Evolutionary conservation across 805 yeast species (phyloP).

Genomic region (Jamesozyma gamospora): DNA sequence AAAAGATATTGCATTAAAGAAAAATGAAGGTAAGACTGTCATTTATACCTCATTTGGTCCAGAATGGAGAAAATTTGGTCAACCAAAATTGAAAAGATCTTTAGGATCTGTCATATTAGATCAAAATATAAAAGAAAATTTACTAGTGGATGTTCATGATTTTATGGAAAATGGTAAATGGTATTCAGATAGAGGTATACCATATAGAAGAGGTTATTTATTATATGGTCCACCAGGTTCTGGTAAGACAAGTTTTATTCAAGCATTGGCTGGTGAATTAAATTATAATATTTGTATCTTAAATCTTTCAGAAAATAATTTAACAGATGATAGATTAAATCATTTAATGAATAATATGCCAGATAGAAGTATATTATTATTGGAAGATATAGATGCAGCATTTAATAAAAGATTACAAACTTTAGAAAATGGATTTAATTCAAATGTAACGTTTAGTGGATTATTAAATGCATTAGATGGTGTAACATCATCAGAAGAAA

Average conservation of each 20-base stretch:
- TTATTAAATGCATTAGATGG: conserved; percentile 91
- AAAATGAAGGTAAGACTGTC: conserved; percentile 89
- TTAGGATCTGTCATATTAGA: conserved; percentile 83
- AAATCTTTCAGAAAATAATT: conserved; percentile 79
- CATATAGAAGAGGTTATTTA: conserved; percentile 89
- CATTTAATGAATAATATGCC: conserved; percentile 96
- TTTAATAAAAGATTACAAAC: conserved; percentile 72
- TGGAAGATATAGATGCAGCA: conserved; percentile 96
- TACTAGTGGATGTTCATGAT: conserved; percentile 66
- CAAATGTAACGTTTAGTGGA: conserved; percentile 95
- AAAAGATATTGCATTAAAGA: conserved; percentile 65
- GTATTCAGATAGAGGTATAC: conserved; percentile 96
- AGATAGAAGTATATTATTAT: conserved; percentile 67
- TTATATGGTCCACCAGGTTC: conserved; percentile 96
- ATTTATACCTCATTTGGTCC: conserved; percentile 94
- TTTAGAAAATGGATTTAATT: conserved; percentile 63
- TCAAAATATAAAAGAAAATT: conserved; percentile 53
- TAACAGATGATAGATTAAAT: conserved; percentile 89
- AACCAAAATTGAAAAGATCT: conserved; percentile 78
- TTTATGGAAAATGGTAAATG: conserved; percentile 74
- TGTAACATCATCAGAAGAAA: conserved; percentile 94
- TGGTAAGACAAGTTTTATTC: conserved; percentile 92
- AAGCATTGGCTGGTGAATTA: conserved; percentile 91
- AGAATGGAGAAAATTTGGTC: conserved; percentile 98
- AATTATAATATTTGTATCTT: conserved; percentile 92